A percentile compares a stretch with the other conserved stretches of the same genome.
These are phyloP conservation scores for Penicillium bovifimosum DNA, from an alignment of 495 filamentous ascomycete genomes.

Conservation along the genomic window DNA sequence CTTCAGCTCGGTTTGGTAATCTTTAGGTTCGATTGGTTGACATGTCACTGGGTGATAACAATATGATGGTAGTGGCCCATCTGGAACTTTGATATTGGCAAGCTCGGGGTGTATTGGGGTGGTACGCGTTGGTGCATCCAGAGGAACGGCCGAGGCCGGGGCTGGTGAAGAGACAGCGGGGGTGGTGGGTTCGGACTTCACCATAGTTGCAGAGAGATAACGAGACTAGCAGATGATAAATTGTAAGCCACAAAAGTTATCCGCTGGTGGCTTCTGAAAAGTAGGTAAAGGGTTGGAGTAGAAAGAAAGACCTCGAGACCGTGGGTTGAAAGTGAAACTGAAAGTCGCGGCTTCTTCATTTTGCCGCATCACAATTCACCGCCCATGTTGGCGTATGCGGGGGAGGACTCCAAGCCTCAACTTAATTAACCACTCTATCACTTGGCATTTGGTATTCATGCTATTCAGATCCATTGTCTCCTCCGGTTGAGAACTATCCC, in stretches of 20 bases:
- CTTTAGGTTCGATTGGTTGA: conserved; percentile 25
- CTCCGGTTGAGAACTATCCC: conserved; percentile 1
- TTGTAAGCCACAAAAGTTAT: neutral
- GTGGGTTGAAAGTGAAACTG: neutral
- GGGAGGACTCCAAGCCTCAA: conserved; percentile 10
- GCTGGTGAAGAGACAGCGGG: conserved; percentile 34
- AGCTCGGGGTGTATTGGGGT: conserved; percentile 40
- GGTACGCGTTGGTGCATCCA: conserved; percentile 35
- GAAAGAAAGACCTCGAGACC: neutral
- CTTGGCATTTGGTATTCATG: conserved; percentile 9
- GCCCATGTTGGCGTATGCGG: conserved; percentile 13
- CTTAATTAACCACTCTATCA: neutral
- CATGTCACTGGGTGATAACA: conserved; percentile 40
- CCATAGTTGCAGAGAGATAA: conserved; percentile 12
- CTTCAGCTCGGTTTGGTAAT: conserved; percentile 31
- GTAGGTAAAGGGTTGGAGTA: neutral
- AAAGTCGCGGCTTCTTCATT: neutral
- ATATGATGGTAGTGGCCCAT: conserved; percentile 26
- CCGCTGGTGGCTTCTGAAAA: neutral
- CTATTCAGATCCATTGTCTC: neutral
- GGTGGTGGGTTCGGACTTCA: conserved; percentile 20
- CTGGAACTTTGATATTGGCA: conserved; percentile 36
- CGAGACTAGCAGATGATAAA: neutral
- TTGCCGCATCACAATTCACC: neutral
- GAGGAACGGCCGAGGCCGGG: conserved; percentile 20